Conservation (phyloP, 495 filamentous ascomycete species). For the Aspergillus sclerotiicarbonarius region DNA sequence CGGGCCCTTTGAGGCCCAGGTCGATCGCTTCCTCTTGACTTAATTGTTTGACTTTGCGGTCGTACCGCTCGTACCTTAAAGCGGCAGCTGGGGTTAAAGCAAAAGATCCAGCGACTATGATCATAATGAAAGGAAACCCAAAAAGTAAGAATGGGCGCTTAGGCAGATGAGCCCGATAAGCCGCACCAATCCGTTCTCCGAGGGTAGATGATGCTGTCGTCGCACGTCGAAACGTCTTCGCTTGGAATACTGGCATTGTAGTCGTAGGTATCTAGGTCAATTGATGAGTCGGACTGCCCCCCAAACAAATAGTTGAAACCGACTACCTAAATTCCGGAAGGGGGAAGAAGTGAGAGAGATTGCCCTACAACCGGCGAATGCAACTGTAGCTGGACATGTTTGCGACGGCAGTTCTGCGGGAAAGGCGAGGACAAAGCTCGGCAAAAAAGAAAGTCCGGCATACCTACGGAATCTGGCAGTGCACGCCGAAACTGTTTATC, state of each 20-base stretch:
- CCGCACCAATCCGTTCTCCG: conserved; percentile 63
- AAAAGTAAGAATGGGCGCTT: conserved; percentile 90
- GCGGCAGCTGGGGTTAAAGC: conserved; percentile 91
- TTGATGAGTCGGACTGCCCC: too few relatives aligned
- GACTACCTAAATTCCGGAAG: too few relatives aligned
- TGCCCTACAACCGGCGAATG: neutral
- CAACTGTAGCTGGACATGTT: neutral
- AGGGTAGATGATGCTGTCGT: conserved; percentile 48
- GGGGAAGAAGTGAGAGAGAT: too few relatives aligned
- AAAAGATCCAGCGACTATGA: conserved; percentile 94
- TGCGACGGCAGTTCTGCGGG: neutral
- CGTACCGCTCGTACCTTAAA: conserved; percentile 87
- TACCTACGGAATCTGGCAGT: conserved; percentile 5
- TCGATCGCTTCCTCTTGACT: conserved; percentile 72
- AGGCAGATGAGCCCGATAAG: conserved; percentile 67
- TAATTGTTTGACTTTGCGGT: conserved; percentile 78
- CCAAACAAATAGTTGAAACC: too few relatives aligned
- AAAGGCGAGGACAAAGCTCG: neutral
- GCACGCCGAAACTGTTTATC: conserved; percentile 9
- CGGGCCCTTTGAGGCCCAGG: conserved; percentile 62
- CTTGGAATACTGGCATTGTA: conserved; percentile 69
- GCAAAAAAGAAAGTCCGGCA: conserved; percentile 19
- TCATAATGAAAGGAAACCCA: conserved; percentile 87
- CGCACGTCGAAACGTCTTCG: conserved; percentile 65
- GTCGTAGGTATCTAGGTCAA: too few relatives aligned